These are phyloP conservation scores for Euptelea pleiosperma DNA, from an alignment of 164 flowering plant genomes.

Conservation along the genomic window DNA sequence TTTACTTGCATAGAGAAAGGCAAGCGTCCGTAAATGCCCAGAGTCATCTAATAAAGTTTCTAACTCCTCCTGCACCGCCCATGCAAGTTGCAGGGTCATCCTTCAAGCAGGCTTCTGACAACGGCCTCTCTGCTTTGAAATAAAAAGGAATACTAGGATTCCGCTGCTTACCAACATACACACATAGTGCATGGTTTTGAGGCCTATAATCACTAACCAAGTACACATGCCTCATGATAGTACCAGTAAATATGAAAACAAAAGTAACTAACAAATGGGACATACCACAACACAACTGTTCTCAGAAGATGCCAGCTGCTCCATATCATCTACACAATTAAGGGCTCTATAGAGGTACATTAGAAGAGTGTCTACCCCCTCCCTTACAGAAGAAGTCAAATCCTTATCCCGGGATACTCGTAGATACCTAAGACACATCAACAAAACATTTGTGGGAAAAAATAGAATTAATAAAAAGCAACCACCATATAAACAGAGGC, in stretches of 20 bases:
- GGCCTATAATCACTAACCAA: constrained; percentile 28
- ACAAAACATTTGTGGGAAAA: constrained; percentile 2
- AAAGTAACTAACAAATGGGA: constrained; percentile 6
- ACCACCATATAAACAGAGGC: constrained; percentile 4
- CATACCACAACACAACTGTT: constrained; percentile 92
- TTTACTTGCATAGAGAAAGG: constrained; percentile 87
- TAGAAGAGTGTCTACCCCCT: constrained; percentile 93
- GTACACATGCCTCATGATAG: neutral
- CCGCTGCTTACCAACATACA: constrained; percentile 41
- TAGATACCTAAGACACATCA: constrained; percentile 52
- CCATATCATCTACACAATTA: constrained; percentile 78
- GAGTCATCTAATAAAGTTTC: constrained; percentile 83
- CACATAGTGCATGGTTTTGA: constrained; percentile 40
- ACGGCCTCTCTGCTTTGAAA: constrained; percentile 42
- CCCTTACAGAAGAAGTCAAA: constrained; percentile 51
- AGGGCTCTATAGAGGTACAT: constrained; percentile 95
- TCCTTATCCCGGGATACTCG: constrained; percentile 62
- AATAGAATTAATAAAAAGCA: neutral
- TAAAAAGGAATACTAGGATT: constrained; percentile 54
- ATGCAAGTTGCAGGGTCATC: constrained; percentile 71
- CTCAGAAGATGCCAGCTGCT: constrained; percentile 77
- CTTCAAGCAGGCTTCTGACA: constrained; percentile 60
- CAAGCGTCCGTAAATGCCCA: constrained; percentile 90
- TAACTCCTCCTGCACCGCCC: constrained; percentile 97
- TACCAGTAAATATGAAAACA: constrained; percentile 3